phyloP scores from a whole-genome alignment of 2,329 filamentous ascomycete species.

The Setomelanomma holmii region DNA sequence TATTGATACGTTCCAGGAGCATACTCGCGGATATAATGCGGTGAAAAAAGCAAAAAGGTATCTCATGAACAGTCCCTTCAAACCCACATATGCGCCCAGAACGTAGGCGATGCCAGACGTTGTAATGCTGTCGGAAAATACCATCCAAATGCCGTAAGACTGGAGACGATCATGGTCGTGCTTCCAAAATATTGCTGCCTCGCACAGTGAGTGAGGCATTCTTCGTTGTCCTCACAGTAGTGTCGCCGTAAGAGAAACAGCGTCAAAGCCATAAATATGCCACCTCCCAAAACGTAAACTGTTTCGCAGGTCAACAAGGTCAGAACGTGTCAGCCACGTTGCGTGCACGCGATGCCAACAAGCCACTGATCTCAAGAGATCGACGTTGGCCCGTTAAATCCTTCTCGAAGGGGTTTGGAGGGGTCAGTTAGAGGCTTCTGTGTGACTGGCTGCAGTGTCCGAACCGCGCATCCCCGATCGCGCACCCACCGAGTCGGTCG shows the following conservation, averaged over 20 bases:
- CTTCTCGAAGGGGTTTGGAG: constrained; percentile 39
- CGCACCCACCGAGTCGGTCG: constrained; percentile 12
- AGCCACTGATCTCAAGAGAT: constrained; percentile 46
- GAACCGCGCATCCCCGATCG: constrained; percentile 12
- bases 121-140: constrained; percentile 3
- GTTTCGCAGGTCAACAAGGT: constrained; percentile 16
- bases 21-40: constrained; percentile 1
- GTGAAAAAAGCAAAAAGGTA: constrained; percentile 7
- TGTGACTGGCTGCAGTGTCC: constrained; percentile 16
- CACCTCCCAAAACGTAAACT: constrained; percentile 21
- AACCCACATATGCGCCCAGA: constrained; percentile 1
- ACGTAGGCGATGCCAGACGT: neutral
- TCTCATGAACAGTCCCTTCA: constrained; percentile 1
- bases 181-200: neutral
- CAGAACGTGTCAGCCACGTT: constrained; percentile 44
- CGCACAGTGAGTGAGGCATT: constrained; percentile 8
- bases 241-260: constrained; percentile 1
- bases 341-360: constrained; percentile 35
- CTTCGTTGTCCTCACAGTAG: neutral
- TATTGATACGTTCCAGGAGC: neutral
- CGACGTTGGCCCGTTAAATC: constrained; percentile 27
- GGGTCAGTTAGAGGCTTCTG: constrained; percentile 20
- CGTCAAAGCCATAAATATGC: constrained; percentile 12
- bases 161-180: constrained; percentile 1
- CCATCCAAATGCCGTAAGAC: constrained; percentile 10